Conservation (phyloP, 441 rosid species). For the Aquilaria agallochum region DNA sequence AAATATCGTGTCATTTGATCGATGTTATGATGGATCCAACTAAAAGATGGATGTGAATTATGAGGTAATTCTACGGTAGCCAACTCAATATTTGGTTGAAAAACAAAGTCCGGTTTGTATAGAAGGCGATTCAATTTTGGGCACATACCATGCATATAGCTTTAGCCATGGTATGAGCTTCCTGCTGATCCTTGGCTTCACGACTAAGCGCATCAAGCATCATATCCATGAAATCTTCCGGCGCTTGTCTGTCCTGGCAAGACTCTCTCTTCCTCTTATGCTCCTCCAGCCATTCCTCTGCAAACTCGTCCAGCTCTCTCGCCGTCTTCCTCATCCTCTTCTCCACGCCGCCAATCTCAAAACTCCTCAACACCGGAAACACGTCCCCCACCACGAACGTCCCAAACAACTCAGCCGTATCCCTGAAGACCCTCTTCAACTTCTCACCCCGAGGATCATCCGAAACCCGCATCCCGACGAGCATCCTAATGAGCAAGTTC, state of each 20-base stretch:
- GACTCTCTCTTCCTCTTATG: slow-evolving; percentile 20
- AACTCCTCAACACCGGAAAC: slow-evolving; percentile 30
- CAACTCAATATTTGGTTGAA: too few relatives aligned
- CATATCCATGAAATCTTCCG: slow-evolving; percentile 29
- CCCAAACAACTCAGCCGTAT: slow-evolving; percentile 16
- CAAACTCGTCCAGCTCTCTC: slow-evolving; percentile 19
- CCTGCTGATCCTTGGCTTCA: slow-evolving; percentile 5
- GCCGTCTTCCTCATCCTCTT: slow-evolving; percentile 24
- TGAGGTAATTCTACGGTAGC: too few relatives aligned
- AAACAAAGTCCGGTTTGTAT: not conserved
- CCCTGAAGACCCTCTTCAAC: slow-evolving; percentile 14
- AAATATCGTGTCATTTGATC: too few relatives aligned
- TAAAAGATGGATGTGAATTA: too few relatives aligned
- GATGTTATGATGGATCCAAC: too few relatives aligned
- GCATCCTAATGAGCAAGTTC: slow-evolving; percentile 23
- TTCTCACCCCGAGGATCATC: not conserved
- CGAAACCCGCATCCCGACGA: slow-evolving; percentile 23
- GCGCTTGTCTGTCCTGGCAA: not conserved
- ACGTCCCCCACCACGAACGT: slow-evolving; percentile 25
- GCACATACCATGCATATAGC: slow-evolving; percentile 21
- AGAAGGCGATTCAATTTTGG: not conserved
- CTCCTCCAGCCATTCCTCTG: slow-evolving; percentile 25
- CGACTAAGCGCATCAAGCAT: slow-evolving; percentile 16
- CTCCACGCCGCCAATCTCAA: slow-evolving; percentile 31
- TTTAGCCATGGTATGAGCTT: slow-evolving; percentile 23